Base-by-base conservation (phyloP, 2,329 filamentous ascomycete genomes). In the Colletotrichum sublineola region DNA sequence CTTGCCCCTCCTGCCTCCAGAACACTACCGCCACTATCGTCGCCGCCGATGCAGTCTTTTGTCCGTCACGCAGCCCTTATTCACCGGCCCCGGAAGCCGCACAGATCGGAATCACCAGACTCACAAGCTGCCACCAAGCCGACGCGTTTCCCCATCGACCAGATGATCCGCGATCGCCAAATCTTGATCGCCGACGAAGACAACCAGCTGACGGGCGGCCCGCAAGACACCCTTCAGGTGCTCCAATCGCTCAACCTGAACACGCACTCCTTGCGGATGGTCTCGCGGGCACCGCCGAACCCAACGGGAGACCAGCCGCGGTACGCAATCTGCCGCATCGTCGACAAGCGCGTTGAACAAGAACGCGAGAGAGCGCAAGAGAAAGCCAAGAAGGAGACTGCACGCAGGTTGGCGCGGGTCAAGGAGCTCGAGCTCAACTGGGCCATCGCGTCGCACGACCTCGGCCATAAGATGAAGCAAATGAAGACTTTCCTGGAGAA, bases 381-480 rank as follows among this genome's bases (percentile, higher is more conserved):
- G 74, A 81, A 82, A 76, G 84, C 79, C 75, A 83, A 80, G 65
- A 84, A 84, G 57, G 82, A 84, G 71, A 76, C 77, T 76, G 78
- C 82, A 74, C 80, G 81, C 75, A 73, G 80, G 78, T 76, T 78
- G 29, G 77, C 83, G 46, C 86, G 85, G 75, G 79, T 81, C 20
- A 98, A 98, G 84, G 92, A 92, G 79, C 81, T 98, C n/a, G 95
- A 98, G 83, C 77, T 98, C 77, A 96, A 94, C 81, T 98, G 95
- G 95, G 91, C 92, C 44, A 97, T 97, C 77, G 91, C 91, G 73
- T 79, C 82, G 15, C 89, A 96, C 79, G 95, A 98, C 83, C 81
- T 97, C 64, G 83, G 83, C n/a, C 91, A 93, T 80, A 89, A 92
- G 78, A 80, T 96, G 80, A 88, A 88, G 77, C 89, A 90, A 82